Percentiles rank a stretch among this genome's conserved stretches.
These are phyloP conservation scores for Corymbia citriodora DNA, from an alignment of 441 rosid species.

Conservation along the genomic window DNA sequence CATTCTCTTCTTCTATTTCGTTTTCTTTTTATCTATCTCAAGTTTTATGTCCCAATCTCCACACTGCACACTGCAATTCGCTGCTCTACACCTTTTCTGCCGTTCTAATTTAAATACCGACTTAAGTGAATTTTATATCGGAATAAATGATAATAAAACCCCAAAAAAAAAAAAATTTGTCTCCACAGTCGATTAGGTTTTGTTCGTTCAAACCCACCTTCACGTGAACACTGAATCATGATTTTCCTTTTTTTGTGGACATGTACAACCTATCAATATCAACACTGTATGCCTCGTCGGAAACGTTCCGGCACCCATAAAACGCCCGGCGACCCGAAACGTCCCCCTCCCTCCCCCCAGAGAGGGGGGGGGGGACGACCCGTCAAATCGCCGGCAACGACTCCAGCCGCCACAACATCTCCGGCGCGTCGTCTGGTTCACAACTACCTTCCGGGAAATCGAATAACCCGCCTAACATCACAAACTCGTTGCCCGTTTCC, in stretches of 20 bases:
- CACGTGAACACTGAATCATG: background rate
- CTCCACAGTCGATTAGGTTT: background rate
- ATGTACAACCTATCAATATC: background rate
- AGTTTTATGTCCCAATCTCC: background rate
- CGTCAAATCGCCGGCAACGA: constrained; percentile 31
- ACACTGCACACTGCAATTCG: no score
- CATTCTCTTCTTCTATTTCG: background rate
- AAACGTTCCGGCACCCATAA: background rate
- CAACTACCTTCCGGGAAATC: constrained; percentile 17
- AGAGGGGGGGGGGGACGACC: background rate
- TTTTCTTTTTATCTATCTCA: background rate
- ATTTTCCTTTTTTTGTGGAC: background rate
- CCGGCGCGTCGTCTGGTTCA: constrained; percentile 27
- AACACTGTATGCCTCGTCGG: background rate
- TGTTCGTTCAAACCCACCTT: background rate
- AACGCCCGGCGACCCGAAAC: background rate
- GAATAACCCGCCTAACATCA: constrained; percentile 41
- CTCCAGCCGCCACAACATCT: constrained; percentile 35
- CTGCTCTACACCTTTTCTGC: background rate
- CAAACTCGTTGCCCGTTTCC: constrained; percentile 21
- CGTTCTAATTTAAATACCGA: background rate
- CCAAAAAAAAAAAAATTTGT: background rate
- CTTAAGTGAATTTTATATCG: background rate
- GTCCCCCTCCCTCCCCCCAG: background rate
- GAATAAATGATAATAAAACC: background rate